phyloP scores from a whole-genome alignment of 129 eudicot species.

The Flaveria linearis region DNA sequence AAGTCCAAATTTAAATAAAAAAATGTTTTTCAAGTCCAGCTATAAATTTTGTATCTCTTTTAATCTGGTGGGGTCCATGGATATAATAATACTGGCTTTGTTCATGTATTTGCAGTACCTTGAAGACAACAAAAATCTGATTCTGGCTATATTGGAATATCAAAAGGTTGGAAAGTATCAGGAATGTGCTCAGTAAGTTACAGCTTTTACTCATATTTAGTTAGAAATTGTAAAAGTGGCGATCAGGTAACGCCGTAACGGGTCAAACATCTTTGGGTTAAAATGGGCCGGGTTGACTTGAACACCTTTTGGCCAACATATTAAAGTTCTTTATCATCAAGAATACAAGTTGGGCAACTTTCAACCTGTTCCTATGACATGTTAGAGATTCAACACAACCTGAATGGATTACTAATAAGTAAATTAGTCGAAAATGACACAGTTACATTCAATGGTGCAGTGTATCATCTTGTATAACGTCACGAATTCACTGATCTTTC shows the following conservation, averaged over 20 bases:
- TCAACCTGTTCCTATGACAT: background rate
- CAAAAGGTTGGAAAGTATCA: slow-evolving; percentile 67
- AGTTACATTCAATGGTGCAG: background rate
- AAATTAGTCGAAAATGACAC: slow-evolving; percentile 5
- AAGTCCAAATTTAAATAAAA: background rate
- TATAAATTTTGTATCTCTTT: background rate
- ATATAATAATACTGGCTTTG: background rate
- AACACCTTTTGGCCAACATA: background rate
- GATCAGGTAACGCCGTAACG: background rate
- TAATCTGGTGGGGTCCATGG: background rate
- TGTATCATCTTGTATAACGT: too few relatives aligned
- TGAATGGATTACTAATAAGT: background rate
- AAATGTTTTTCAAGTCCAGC: background rate
- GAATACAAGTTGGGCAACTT: background rate
- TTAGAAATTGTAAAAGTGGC: background rate
- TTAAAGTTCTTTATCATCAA: background rate
- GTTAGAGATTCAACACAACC: background rate
- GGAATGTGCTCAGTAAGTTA: slow-evolving; percentile 82
- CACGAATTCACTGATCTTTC: too few relatives aligned
- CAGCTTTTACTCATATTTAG: background rate
- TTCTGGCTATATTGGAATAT: slow-evolving; percentile 75
- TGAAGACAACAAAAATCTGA: slow-evolving; percentile 79
- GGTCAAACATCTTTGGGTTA: background rate
- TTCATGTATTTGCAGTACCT: slow-evolving; percentile 59
- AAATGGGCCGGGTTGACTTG: background rate